Base-by-base conservation (phyloP, 2,329 filamentous ascomycete genomes). In the Ophiostoma quercus region DNA sequence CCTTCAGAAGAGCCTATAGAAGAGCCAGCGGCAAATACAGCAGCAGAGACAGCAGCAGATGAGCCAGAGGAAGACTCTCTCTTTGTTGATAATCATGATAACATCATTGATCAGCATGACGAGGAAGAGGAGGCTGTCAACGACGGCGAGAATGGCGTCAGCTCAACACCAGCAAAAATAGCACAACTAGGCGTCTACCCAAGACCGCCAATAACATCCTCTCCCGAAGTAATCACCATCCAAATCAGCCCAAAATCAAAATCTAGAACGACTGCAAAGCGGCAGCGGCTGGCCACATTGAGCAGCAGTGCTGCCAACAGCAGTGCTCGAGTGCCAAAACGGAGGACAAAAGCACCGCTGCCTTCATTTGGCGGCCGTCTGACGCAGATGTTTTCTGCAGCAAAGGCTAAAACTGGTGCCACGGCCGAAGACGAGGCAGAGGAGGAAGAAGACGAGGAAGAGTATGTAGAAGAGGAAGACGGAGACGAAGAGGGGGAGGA, bases 321-420 rank as follows among this genome's bases (percentile, higher is more conserved):
- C 63, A 66, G 63, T 22, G 14, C 37, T 19, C n/a, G 39, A 5
- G 39, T 25, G n/a, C n/a, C 65, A 37, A 14, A 37, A 29, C 12
- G 34, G 29, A 43, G 25, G 71, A 39, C 71, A 7, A 72, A 71
- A 12, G 69, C 67, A 11, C 60, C 71, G 3, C 12, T 74, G 41
- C 74, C 74, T 2, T 74, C 74, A 1, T 75, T 75, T 70, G 73
- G 74, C 0, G 71, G 73, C 4, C 71, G 69, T 11, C 69, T 75
- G 3, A 71, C 73, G 2, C 73, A 75, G 19, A 75, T 75, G 74
- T 75, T 75, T 69, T 66, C 72, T 39, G 73, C 74, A 11, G 67
- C 47, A 7, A 8, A 69, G 54, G 1, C 41, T 57, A 29, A 34
- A 47, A 22, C n/a, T 11, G 29, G 19, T 11, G 25, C 19, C 25